Evolutionary conservation across 768 basidiomycete genomes (phyloP).

Genomic region (Paxillus ammoniavirescens): DNA sequence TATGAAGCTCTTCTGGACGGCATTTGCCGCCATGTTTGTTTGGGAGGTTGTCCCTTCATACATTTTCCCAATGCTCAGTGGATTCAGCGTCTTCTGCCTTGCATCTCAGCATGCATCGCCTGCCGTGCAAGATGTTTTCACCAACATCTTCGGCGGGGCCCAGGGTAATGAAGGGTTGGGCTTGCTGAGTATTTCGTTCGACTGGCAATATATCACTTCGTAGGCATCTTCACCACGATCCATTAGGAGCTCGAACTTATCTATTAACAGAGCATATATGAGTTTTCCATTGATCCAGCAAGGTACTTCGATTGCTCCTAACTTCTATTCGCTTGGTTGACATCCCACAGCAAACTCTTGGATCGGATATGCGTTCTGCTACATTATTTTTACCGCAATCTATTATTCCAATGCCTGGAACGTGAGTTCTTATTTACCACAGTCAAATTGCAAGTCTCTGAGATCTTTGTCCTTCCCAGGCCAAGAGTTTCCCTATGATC

Average conservation of each 20-base stretch:
- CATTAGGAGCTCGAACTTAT: no score
- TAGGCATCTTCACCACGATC: not conserved
- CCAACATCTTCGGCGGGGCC: slow-evolving; percentile 61
- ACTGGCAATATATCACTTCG: slow-evolving; percentile 40
- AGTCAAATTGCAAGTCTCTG: slow-evolving; percentile 13
- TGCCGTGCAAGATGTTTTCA: slow-evolving; percentile 23
- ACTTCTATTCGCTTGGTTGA: not conserved
- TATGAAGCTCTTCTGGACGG: slow-evolving; percentile 55
- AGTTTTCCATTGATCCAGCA: slow-evolving; percentile 55
- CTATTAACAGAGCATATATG: slow-evolving; percentile 34
- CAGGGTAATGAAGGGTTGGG: slow-evolving; percentile 70
- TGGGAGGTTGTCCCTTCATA: slow-evolving; percentile 27
- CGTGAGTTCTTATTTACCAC: slow-evolving; percentile 30
- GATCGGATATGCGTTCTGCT: slow-evolving; percentile 53
- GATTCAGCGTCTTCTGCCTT: slow-evolving; percentile 63
- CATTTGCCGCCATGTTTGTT: slow-evolving; percentile 33
- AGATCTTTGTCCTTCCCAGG: slow-evolving; percentile 34
- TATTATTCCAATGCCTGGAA: slow-evolving; percentile 67
- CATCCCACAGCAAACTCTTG: slow-evolving; percentile 49
- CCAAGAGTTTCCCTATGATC: slow-evolving; percentile 55
- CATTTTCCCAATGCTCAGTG: slow-evolving; percentile 59
- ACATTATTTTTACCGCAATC: slow-evolving; percentile 50
- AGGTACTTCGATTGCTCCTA: slow-evolving; percentile 31
- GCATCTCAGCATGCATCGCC: slow-evolving; percentile 37
- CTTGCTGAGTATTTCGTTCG: slow-evolving; percentile 57